phyloP scores from a whole-genome alignment of 1,284 basidiomycete genomes.

The Coniferiporia weirii region DNA sequence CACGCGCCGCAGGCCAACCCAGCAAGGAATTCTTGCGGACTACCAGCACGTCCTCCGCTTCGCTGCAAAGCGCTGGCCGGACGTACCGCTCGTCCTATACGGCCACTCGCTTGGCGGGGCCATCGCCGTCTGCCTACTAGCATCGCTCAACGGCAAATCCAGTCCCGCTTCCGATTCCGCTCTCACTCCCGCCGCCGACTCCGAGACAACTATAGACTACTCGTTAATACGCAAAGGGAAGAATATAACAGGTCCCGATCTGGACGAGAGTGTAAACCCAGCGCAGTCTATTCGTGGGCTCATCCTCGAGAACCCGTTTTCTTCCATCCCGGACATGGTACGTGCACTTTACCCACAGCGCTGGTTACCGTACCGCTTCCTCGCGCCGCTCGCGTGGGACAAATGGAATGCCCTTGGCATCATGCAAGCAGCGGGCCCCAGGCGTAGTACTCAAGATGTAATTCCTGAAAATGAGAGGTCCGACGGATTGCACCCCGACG shows the following conservation, averaged over 20 bases:
- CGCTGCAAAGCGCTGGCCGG: constrained; percentile 29
- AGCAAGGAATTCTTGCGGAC: constrained; percentile 36
- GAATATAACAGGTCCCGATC: neutral
- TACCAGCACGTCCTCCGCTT: constrained; percentile 33
- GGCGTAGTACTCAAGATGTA: constrained; percentile 9
- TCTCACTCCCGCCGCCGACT: neutral
- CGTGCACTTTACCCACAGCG: constrained; percentile 41
- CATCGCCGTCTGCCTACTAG: constrained; percentile 36
- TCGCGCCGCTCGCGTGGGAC: constrained; percentile 40
- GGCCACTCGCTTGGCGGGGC: constrained; percentile 49
- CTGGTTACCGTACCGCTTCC: constrained; percentile 47
- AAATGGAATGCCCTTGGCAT: constrained; percentile 41
- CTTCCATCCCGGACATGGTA: constrained; percentile 47
- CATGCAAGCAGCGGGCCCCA: constrained; percentile 17
- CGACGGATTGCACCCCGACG: neutral
- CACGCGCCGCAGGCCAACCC: constrained; percentile 29
- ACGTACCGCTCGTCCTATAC: constrained; percentile 35
- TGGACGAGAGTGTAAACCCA: neutral
- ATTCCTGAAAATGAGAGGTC: constrained; percentile 22
- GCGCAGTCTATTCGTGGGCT: constrained; percentile 30
- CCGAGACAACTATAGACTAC: no score
- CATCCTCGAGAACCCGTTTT: constrained; percentile 47
- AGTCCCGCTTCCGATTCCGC: neutral
- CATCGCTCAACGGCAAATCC: constrained; percentile 11
- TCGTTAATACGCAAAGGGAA: constrained; percentile 7